These are phyloP conservation scores for Russula abietina DNA, from an alignment of 768 basidiomycete species.

Conservation along the genomic window DNA sequence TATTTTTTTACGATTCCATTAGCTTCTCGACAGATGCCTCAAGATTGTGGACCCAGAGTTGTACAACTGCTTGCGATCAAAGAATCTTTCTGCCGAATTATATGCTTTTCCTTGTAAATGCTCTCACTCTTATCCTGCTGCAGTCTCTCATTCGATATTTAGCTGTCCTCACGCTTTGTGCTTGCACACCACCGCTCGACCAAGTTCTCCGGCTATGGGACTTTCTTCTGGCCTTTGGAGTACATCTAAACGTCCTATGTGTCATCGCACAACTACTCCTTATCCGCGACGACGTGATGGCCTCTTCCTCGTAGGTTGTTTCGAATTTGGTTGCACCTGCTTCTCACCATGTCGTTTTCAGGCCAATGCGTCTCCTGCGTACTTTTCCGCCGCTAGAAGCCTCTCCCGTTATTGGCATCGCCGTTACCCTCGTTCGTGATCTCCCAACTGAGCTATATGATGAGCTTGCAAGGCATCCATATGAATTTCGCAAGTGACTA, in stretches of 20 bases:
- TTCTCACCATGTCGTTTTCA: constrained; percentile 30
- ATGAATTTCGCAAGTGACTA: constrained; percentile 36
- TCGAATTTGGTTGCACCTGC: constrained; percentile 1
- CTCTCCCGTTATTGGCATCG: constrained; percentile 81
- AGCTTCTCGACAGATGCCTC: constrained; percentile 91
- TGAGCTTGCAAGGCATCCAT: constrained; percentile 85
- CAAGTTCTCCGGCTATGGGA: constrained; percentile 97
- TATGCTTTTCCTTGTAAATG: constrained; percentile 94
- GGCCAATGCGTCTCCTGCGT: constrained; percentile 90
- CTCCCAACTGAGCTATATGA: constrained; percentile 82
- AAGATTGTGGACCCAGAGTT: constrained; percentile 88
- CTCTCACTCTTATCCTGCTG: not conserved
- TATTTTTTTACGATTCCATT: not conserved
- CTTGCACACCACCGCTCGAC: constrained; percentile 92
- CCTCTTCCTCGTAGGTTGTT: constrained; percentile 65
- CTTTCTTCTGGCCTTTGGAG: constrained; percentile 92
- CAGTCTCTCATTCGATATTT: constrained; percentile 4
- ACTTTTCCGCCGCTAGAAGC: constrained; percentile 92
- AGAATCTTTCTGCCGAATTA: constrained; percentile 90
- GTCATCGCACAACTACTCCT: constrained; percentile 92
- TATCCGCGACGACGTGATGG: constrained; percentile 88
- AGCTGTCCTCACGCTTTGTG: constrained; percentile 94
- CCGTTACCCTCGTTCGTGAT: constrained; percentile 90
- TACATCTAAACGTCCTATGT: constrained; percentile 93
- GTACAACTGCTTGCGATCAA: constrained; percentile 72